Evolutionary conservation across 495 filamentous ascomycete genomes (phyloP).

Genomic region (Daldinia concentrica): DNA sequence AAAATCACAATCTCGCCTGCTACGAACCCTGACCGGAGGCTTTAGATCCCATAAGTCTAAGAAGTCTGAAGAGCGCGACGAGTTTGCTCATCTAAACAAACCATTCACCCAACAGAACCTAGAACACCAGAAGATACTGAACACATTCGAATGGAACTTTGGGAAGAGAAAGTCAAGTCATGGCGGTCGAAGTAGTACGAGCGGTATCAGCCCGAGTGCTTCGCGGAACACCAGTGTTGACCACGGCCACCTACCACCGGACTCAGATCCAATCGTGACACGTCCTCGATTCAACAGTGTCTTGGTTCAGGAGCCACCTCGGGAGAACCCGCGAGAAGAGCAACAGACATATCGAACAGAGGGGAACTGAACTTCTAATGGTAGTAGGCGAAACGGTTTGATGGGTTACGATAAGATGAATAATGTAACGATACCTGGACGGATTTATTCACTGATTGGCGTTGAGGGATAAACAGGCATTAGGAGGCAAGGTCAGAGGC

Average conservation of each 20-base stretch:
- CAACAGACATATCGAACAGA: conserved; percentile 2
- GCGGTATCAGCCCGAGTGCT: conserved; percentile 43
- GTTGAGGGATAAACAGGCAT: conserved; percentile 2
- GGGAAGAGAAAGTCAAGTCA: conserved; percentile 28
- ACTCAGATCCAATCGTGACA: conserved; percentile 13
- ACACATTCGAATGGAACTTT: conserved; percentile 43
- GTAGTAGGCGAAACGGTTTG: not conserved
- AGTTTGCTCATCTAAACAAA: conserved; percentile 33
- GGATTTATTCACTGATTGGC: conserved; percentile 5
- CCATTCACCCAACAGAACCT: conserved; percentile 45
- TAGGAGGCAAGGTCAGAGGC: not conserved
- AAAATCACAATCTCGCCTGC: conserved; percentile 27
- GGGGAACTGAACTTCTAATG: not conserved
- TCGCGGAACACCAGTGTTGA: conserved; percentile 41
- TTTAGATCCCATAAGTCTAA: conserved; percentile 35
- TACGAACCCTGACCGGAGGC: conserved; percentile 25
- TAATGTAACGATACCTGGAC: conserved; percentile 28
- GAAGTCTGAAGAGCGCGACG: conserved; percentile 29
- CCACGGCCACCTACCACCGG: conserved; percentile 17
- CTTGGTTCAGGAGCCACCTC: conserved; percentile 8
- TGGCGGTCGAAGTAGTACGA: conserved; percentile 35
- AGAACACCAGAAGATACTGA: conserved; percentile 45
- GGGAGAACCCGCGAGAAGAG: conserved; percentile 21
- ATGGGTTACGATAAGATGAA: conserved; percentile 4
- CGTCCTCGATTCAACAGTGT: conserved; percentile 21